Evolutionary conservation across 805 yeast genomes (phyloP), one percentile per base, ranked within the genome.

Genomic region (Tetrapisispora iriomotensis): DNA sequence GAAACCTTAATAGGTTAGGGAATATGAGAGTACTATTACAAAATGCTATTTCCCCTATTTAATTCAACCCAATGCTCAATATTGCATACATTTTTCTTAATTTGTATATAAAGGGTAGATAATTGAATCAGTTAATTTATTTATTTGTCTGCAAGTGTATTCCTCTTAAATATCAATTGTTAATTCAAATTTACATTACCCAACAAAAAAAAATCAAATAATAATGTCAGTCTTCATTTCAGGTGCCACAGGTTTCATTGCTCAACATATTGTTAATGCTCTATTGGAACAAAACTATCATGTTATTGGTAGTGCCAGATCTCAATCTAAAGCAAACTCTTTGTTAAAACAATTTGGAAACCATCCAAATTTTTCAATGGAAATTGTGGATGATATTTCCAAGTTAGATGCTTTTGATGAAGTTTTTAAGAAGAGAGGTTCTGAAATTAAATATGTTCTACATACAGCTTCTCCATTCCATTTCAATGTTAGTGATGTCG

Each of bases 221-320:
- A 34, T 18, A 9, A 51, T 50, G 52, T 43, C 53, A 28, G 72
- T 69, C 20, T 65, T 71, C 34, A 66, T 74, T 29, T 62, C 78
- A 1, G 79, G 79, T 25, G 76, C 75, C 8, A 60, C 71, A 4
- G 79, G 79, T 8, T 74, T 64, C 49, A 66, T 74, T 43, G 79
- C 79, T 26, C 68, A 64, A 49, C 75, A 73, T 46, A 57, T 71
- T 20, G 62, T 73, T 34, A 60, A 64, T 39, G 51, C 50, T 23
- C 62, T 74, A 37, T 46, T 75, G 17, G 51, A 57, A 10, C 41
- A 45, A 27, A 43, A 45, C 19, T 71, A 72, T 46, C 50, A 54
- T 12, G 79, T 74, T 10, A 62, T 74, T 39, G 79, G 77, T 24
- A 61, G 77, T 6, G 77, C 68, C 1, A 62, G 82, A 48, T 60